These are phyloP conservation scores for Trametes sp. DNA, from an alignment of 1,284 basidiomycete species.

Conservation along the genomic window DNA sequence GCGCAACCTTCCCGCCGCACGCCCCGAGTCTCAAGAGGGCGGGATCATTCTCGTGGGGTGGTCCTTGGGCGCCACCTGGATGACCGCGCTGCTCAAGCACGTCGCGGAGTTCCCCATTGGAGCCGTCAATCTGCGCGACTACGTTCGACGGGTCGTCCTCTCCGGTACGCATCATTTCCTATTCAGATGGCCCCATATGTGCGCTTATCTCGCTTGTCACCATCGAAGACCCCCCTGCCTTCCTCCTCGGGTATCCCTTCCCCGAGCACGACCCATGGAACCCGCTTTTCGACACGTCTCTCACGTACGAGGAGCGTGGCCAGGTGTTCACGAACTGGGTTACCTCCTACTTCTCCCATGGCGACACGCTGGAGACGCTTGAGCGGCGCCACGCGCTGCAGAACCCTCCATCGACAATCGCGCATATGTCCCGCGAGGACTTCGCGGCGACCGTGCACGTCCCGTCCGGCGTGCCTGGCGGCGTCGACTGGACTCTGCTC, in stretches of 20 bases:
- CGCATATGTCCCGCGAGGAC: constrained; percentile 25
- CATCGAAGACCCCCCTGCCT: constrained; percentile 28
- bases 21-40: constrained; percentile 20
- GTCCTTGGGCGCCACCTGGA: constrained; percentile 33
- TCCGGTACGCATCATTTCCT: constrained; percentile 3
- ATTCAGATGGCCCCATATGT: neutral
- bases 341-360: constrained; percentile 40
- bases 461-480: constrained; percentile 14
- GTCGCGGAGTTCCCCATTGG: constrained; percentile 21
- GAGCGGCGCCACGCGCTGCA: constrained; percentile 15
- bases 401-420: constrained; percentile 23
- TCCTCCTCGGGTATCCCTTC: constrained; percentile 33
- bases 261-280: constrained; percentile 31
- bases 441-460: constrained; percentile 11
- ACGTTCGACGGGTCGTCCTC: constrained; percentile 18
- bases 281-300: constrained; percentile 32
- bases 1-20: constrained; percentile 30
- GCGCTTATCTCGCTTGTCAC: neutral
- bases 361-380: constrained; percentile 20
- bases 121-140: constrained; percentile 5
- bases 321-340: constrained; percentile 34
- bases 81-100: constrained; percentile 31
- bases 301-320: constrained; percentile 27
- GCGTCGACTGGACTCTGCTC: constrained; percentile 15
- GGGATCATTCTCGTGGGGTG: constrained; percentile 37